phyloP scores from a whole-genome alignment of 345 rosid species.

The Odontarrhena argentea region DNA sequence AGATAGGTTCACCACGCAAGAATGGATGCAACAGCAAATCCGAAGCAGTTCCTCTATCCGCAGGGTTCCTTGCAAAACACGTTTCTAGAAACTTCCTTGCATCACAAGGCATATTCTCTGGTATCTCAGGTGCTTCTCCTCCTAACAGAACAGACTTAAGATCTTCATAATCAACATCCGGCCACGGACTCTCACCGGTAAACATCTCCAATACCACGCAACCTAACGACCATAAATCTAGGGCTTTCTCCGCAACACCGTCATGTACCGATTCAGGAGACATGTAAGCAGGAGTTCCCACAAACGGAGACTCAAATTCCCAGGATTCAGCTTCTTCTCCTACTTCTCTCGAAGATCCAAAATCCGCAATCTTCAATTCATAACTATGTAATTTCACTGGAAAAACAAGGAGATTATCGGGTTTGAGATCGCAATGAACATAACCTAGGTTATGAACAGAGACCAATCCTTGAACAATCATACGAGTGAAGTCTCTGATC shows the following conservation, averaged over 20 bases:
- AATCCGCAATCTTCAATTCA: constrained; percentile 27
- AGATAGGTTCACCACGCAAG: not conserved
- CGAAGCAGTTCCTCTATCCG: constrained; percentile 16
- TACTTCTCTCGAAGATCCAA: constrained; percentile 3
- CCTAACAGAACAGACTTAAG: not conserved
- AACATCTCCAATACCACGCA: constrained; percentile 29
- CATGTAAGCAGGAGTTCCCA: constrained; percentile 30
- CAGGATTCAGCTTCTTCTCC: not conserved
- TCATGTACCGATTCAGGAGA: constrained; percentile 32
- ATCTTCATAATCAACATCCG: not conserved
- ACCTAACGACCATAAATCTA: constrained; percentile 35
- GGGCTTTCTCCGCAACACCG: constrained; percentile 1
- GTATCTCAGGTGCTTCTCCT: not conserved
- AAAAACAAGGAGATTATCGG: constrained; percentile 24
- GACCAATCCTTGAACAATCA: constrained; percentile 29
- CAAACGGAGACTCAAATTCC: constrained; percentile 18
- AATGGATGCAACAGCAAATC: constrained; percentile 15
- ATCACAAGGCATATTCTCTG: not conserved
- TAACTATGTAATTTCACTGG: constrained; percentile 8
- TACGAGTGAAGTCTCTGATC: constrained; percentile 22
- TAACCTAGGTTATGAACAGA: constrained; percentile 21
- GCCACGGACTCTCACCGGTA: constrained; percentile 12
- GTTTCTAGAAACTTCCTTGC: constrained; percentile 25
- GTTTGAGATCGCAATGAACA: constrained; percentile 35
- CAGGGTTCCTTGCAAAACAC: constrained; percentile 12